Base-by-base conservation (phyloP, 805 yeast species). In the Candida chauliodis region DNA sequence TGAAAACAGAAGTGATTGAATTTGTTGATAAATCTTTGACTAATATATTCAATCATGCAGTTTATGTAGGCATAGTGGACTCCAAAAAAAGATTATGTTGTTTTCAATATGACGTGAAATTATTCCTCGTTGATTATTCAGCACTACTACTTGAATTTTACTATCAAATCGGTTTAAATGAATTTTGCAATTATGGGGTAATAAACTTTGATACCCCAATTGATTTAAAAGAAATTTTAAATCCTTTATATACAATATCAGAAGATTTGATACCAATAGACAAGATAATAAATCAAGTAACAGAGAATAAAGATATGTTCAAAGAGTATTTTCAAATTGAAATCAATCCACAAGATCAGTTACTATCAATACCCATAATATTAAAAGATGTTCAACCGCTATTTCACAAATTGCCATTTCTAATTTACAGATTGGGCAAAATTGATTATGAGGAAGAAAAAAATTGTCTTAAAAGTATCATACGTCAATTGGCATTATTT, bases 41-140 rank as follows among this genome's bases (percentile, higher is more conserved):
- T 0, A 73, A 77, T 30, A 59, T 87, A 2, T 79, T 91, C 57
- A 72, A 82, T 7, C 77, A 84, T 38, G 75, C 83, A 35, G 76
- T 82, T 0, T 86, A 73, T 52, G 82, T 93, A 7, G 99, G 99
- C 0, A 61, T 91, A 3, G 90, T 86, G 2, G 98, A 91, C 54
- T 73, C 74, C 8, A 53, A 60, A 9, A 73, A 78, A 44, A 64
- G 97, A 30, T 63, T 91, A 15, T 81, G 84, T 10, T 84, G 95
- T n/a, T 68, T 91, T 30, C 99, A 93, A 55, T 75, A 80, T 53
- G 96, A 83, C 49, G 83, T 89, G 7, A 78, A 79, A 41, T 64
- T 93, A 10, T 83, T 75, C 53, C 59, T 93, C 17, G 78, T 91
- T 14, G 96, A 91, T 58, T 93, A 88, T 57, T 87, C 82, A 0